Base-by-base conservation (phyloP, 1,284 basidiomycete species). In the Papiliotrema nemorosa region DNA sequence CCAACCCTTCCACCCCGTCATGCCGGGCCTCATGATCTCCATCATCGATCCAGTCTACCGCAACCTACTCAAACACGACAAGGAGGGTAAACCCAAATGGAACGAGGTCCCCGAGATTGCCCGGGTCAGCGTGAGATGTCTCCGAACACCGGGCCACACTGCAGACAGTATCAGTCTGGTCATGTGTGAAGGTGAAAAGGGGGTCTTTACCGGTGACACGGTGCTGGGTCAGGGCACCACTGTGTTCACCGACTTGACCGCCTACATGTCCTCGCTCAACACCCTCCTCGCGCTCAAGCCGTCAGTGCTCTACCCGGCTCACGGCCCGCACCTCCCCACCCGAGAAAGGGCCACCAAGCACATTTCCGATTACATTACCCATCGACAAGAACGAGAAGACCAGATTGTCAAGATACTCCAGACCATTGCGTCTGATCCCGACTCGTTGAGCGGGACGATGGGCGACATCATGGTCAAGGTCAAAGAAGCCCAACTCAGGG, bases 71-170 rank as follows among this genome's bases (percentile, higher is more conserved):
- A 65, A 64, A 37, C 55, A 66, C 42, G 64, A 68, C 49, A 59
- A 62, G 39, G 59, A 65, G 26, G 64, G 62, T 3, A 65, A 64
- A 48, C 55, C 64, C 7, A 63, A 59, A 31, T 69, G 66, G 67
- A 63, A 60, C 37, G 61, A 69, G 29, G 65, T 69, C 1, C 65
- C 67, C 6, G 67, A 67, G 47, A 58, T 66, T 7, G 62, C 62
- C 2, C 46, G 64, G 27, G 67, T 66, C 40, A 44, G 74, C 21
- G 64, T 91, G 14, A 78, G 79, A 24, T 82, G 94, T 16, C 61
- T 97, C 0, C 85, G 89, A 66, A 87, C 90, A 0, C 94, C 93
- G 0, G 94, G 93, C 0, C 94, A 97, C 67, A 97, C 93, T 0
- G 67, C 78, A 33, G 93, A 97, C 71, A 93, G 90, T 5, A 81